Evolutionary conservation across 73 alveolate species (phyloP), one percentile per base, ranked within the genome.

Genomic region (Paramecium sexaurelia): DNA sequence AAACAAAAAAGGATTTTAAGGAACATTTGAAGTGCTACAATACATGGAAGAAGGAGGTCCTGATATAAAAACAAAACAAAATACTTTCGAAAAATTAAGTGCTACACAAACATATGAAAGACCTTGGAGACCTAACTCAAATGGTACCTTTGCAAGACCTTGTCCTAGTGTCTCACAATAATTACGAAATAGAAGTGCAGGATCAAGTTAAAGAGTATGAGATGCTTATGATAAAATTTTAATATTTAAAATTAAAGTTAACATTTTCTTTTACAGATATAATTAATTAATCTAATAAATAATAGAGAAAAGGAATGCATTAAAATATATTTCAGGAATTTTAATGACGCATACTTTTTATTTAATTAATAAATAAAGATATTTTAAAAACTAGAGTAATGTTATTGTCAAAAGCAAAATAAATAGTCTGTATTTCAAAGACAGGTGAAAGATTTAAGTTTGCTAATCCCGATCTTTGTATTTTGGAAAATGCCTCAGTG

Each of bases 81-180:
- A 71, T 35, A 37, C 56, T 33, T 71, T 35, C 56, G 37, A 71
- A 37, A 71, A 71, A 71, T 71, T 71, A 17, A 71, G 86, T 71
- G 24, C 86, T 0, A 71, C 86, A 5, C 17, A 71, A 71, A 71
- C 86, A 5, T 71, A 33, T 71, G 86, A 71, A 33, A 29, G 35
- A 71, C 86, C 86, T 71, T 71, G 86, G 86, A 71, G 86, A 71
- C 86, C 86, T 0, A 71, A 71, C 35, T 71, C 86, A 33, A 71
- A 71, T 33, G 86, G 86, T 15, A 71, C 86, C 1, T 71, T 71
- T 71, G 86, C 55, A 1, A 11, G 86, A 71, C 86, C 86, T 20
- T 71, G 86, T 71, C 86, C 86, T 20, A 71, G 57, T 71, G 86
- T 71, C 7, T 71, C 55, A 2, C 17, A 71, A 71, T 15, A 71